Conservation (phyloP, 148 eudicot species). For the Limonium bicolor region DNA sequence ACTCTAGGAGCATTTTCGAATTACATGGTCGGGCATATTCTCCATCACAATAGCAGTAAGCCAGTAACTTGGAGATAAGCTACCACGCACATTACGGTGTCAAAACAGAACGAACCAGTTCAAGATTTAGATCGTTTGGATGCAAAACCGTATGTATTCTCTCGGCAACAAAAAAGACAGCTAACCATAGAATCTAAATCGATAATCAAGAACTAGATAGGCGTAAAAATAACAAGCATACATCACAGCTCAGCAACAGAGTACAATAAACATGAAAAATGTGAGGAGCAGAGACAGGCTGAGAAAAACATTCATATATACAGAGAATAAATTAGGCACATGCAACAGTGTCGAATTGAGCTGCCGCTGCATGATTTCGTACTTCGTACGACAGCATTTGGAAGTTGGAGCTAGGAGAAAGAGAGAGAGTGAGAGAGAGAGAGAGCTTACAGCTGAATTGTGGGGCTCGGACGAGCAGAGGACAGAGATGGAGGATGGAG, state of each 20-base stretch:
- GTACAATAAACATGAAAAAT: background rate
- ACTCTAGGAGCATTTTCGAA: too few species aligned
- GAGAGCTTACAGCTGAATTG: slow-evolving; percentile 3
- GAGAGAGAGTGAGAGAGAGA: background rate
- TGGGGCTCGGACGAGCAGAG: background rate
- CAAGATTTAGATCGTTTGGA: too few species aligned
- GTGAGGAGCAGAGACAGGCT: background rate
- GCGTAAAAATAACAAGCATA: background rate
- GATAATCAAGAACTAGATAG: too few species aligned
- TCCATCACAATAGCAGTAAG: too few species aligned
- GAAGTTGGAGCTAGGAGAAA: background rate
- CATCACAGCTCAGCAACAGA: background rate
- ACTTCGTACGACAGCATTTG: background rate
- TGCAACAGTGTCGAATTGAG: background rate
- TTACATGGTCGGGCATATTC: too few species aligned
- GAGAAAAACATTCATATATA: background rate
- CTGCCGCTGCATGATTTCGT: too few species aligned
- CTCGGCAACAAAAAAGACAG: too few species aligned
- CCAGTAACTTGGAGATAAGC: too few species aligned
- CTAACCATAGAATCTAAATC: too few species aligned
- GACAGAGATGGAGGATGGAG: slow-evolving; percentile 3
- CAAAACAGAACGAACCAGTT: too few species aligned
- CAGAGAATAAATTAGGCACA: background rate
- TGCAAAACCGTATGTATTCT: too few species aligned
- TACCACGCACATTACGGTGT: too few species aligned